Evolutionary conservation across 31 red algal genomes (phyloP).

Genomic region (Porphyra umbilicalis): DNA sequence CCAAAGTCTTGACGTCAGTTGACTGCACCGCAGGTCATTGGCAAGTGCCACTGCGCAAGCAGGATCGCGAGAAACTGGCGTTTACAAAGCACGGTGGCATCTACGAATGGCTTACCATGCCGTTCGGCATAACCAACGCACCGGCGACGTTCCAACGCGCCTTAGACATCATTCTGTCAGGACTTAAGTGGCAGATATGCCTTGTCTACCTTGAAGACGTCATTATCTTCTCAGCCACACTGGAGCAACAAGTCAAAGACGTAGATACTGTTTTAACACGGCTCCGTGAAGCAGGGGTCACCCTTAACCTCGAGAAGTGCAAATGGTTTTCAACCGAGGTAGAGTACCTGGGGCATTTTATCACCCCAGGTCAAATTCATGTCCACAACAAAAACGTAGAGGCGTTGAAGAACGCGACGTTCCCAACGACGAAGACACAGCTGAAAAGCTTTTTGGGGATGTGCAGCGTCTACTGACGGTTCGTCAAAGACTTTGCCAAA

Average conservation of each 20-base stretch:
- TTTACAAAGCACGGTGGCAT: conserved; percentile 14
- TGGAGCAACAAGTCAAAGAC: conserved; percentile 11
- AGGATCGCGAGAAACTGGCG: conserved; percentile 8
- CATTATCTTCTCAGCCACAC: conserved; percentile 4
- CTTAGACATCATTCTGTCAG: no score
- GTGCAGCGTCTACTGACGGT: conserved; percentile 3
- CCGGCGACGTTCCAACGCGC: no score
- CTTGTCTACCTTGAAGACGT: not conserved
- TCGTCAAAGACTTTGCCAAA: conserved; percentile 3
- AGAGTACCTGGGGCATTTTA: conserved; percentile 12
- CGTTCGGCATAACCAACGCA: conserved; percentile 12
- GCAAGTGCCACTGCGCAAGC: not conserved
- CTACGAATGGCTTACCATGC: conserved; percentile 18
- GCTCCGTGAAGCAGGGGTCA: conserved; percentile 3
- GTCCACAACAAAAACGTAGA: not conserved
- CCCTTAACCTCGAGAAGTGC: conserved; percentile 10
- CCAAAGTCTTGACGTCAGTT: conserved; percentile 1
- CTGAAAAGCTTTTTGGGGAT: conserved; percentile 10
- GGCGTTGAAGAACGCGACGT: not conserved
- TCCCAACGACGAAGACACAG: conserved; percentile 8
- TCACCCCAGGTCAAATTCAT: not conserved
- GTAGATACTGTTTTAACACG: conserved; percentile 5
- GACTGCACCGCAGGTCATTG: conserved; percentile 12
- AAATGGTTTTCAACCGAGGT: conserved; percentile 6
- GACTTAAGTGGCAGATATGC: not conserved